Evolutionary conservation across 192 early-diverging fungal species (phyloP).

Genomic region (Podila clonocystis): DNA sequence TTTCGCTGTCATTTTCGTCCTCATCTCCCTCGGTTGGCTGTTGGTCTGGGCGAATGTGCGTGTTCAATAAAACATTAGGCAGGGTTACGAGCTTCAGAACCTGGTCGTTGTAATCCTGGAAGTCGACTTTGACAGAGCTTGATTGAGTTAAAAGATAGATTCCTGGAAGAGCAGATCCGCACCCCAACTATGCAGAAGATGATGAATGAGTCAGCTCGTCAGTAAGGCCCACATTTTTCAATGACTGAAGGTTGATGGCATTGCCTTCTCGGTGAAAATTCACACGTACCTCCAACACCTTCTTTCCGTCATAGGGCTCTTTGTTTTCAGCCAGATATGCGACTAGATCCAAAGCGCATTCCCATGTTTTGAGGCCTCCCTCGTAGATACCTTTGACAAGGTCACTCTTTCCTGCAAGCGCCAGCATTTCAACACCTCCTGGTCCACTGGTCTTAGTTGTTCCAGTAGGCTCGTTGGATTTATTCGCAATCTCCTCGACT

Average conservation of each 20-base stretch:
- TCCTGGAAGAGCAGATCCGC: slow-evolving; percentile 88
- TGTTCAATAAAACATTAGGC: slow-evolving; percentile 92
- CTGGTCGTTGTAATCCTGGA: slow-evolving; percentile 95
- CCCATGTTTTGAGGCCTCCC: slow-evolving; percentile 98
- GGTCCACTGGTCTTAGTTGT: slow-evolving; percentile 12
- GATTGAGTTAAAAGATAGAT: slow-evolving; percentile 74
- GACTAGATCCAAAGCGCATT: slow-evolving; percentile 91
- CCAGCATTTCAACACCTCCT: slow-evolving; percentile 54
- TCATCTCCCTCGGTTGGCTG: slow-evolving; percentile 27
- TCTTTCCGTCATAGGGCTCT: slow-evolving; percentile 52
- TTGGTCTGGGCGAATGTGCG: slow-evolving; percentile 54
- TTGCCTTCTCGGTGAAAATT: neutral
- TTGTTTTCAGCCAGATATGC: slow-evolving; percentile 66
- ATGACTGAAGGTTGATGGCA: too few relatives aligned
- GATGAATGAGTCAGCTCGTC: neutral
- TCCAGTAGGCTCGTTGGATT: neutral
- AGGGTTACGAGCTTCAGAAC: slow-evolving; percentile 89
- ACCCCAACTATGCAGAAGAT: slow-evolving; percentile 73
- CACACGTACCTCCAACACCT: slow-evolving; percentile 60
- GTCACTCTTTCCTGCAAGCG: slow-evolving; percentile 69
- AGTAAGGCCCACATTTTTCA: neutral
- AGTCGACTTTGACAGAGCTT: slow-evolving; percentile 65
- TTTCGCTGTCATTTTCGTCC: slow-evolving; percentile 28
- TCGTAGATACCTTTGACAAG: slow-evolving; percentile 93
- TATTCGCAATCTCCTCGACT: neutral